Percentiles rank a stretch among this genome's conserved stretches.
phyloP scores from a whole-genome alignment of 2,329 filamentous ascomycete genomes.

The Phyllosticta paracitricarpa region DNA sequence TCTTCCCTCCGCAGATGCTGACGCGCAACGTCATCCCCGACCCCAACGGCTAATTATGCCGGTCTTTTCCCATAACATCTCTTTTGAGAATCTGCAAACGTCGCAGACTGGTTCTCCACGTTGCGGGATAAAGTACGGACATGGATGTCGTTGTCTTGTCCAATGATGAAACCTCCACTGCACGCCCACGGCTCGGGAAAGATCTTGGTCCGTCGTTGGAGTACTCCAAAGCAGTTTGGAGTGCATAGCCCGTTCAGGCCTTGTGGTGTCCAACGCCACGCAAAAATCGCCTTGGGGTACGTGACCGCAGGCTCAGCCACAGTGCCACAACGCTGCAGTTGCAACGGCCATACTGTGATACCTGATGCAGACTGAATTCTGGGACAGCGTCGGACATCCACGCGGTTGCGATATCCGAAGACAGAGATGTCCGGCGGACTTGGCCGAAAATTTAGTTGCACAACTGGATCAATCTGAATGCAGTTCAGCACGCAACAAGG shows the following conservation, averaged over 20 bases:
- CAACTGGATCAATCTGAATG: not conserved
- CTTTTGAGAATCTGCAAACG: not conserved
- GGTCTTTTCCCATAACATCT: not conserved
- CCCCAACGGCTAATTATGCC: not conserved
- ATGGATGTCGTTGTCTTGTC: not conserved
- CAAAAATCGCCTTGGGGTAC: not conserved
- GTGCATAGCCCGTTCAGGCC: not conserved
- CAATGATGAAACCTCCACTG: not conserved
- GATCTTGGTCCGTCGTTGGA: not conserved
- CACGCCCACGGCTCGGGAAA: not conserved
- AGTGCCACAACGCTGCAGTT: not conserved
- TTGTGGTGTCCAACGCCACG: not conserved
- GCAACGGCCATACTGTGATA: not conserved
- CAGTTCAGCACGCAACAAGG: not conserved
- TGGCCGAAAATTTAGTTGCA: not conserved
- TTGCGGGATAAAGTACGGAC: not conserved
- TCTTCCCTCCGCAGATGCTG: not conserved
- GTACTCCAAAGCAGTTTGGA: not conserved
- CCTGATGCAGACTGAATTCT: not conserved
- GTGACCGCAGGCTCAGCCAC: not conserved
- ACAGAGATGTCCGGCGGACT: not conserved
- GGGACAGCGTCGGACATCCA: not conserved
- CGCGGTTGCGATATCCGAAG: not conserved
- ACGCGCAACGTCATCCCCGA: not conserved
- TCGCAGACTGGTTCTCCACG: not conserved